A percentile compares a stretch with the other conserved stretches of the same genome.
phyloP scores from a whole-genome alignment of 306 rosid species.

The Pachyrhizus erosus region DNA sequence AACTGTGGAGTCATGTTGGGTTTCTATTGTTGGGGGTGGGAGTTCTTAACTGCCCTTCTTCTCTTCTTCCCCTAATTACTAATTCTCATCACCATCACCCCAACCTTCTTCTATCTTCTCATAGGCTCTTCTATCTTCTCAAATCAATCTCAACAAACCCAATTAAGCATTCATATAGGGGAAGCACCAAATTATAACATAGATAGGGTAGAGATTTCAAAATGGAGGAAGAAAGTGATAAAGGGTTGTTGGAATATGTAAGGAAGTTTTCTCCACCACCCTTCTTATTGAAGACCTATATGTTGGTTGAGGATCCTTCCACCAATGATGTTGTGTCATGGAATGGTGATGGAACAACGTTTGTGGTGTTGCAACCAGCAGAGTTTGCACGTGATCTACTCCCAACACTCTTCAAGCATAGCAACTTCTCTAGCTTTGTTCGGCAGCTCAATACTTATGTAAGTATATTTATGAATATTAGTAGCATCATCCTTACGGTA shows the following conservation, averaged over 20 bases:
- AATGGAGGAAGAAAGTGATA: slow-evolving; percentile 52
- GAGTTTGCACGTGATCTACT: slow-evolving; percentile 94
- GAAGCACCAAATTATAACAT: background rate
- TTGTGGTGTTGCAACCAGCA: slow-evolving; percentile 91
- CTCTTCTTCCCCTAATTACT: slow-evolving; percentile 61
- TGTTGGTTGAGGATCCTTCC: slow-evolving; percentile 80
- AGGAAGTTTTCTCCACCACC: slow-evolving; percentile 87
- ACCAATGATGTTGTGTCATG: slow-evolving; percentile 80
- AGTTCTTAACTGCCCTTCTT: slow-evolving; percentile 97
- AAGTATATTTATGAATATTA: slow-evolving; percentile 37
- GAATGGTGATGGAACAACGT: slow-evolving; percentile 77
- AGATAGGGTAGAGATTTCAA: too few species aligned
- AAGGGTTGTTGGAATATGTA: slow-evolving; percentile 62
- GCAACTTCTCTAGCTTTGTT: slow-evolving; percentile 96
- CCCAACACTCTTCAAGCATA: slow-evolving; percentile 93
- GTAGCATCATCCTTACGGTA: too few species aligned
- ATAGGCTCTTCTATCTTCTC: too few species aligned
- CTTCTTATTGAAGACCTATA: slow-evolving; percentile 84
- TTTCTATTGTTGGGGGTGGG: slow-evolving; percentile 99
- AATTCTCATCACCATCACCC: slow-evolving; percentile 13
- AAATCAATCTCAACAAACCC: background rate
- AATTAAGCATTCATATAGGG: too few species aligned
- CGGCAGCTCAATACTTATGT: slow-evolving; percentile 95
- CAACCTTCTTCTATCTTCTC: slow-evolving; percentile 16
- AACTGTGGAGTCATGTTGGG: slow-evolving; percentile 99